These are phyloP conservation scores for Cucurbitaria berberidis DNA, from an alignment of 2,329 filamentous ascomycete species.

Conservation along the genomic window DNA sequence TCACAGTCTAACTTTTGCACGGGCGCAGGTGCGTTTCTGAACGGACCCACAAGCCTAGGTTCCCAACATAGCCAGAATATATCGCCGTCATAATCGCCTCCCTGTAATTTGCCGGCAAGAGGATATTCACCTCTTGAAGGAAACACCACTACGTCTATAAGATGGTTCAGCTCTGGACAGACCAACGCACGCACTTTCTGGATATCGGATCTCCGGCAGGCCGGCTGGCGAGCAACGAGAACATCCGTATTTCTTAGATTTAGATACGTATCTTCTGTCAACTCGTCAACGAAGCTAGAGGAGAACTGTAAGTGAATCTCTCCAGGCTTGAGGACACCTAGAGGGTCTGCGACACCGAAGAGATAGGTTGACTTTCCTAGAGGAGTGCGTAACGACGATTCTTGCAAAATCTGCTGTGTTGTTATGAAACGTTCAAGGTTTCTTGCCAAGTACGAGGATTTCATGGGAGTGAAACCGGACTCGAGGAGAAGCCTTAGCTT, in stretches of 20 bases:
- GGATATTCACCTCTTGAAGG: constrained; percentile 65
- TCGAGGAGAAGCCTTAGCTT: constrained; percentile 42
- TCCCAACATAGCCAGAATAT: constrained; percentile 81
- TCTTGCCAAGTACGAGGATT: constrained; percentile 58
- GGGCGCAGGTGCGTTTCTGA: constrained; percentile 65
- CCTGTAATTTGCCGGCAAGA: constrained; percentile 73
- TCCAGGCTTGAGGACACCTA: constrained; percentile 63
- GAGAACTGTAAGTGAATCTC: constrained; percentile 75
- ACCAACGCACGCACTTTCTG: constrained; percentile 64
- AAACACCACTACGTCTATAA: constrained; percentile 85
- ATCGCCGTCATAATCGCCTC: constrained; percentile 84
- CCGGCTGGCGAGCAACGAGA: constrained; percentile 72
- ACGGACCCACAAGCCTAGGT: constrained; percentile 67
- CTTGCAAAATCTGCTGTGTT: constrained; percentile 60
- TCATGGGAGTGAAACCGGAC: constrained; percentile 63
- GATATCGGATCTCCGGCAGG: constrained; percentile 73
- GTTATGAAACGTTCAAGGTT: constrained; percentile 57
- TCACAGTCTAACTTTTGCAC: constrained; percentile 53
- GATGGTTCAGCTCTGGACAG: constrained; percentile 64
- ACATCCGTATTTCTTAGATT: constrained; percentile 64
- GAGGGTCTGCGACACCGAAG: constrained; percentile 73
- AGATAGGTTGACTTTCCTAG: constrained; percentile 67
- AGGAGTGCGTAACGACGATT: constrained; percentile 64
- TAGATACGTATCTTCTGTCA: constrained; percentile 60
- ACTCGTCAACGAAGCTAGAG: constrained; percentile 60